Evolutionary conservation across 1,284 basidiomycete species (phyloP).

Genomic region (Farysia itapuensis): DNA sequence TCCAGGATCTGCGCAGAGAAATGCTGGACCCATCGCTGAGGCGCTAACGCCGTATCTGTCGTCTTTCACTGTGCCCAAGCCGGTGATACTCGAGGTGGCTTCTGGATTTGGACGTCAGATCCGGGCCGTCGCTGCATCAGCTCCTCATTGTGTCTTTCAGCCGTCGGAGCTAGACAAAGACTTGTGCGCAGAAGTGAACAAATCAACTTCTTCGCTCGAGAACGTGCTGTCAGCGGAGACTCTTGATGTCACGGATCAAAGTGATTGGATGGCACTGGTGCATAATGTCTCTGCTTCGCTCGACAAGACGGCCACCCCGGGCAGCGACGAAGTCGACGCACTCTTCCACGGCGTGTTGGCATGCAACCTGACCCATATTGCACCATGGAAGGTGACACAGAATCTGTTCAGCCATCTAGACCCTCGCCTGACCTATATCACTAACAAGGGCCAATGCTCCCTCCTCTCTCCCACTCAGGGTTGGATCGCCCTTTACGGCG

Average conservation of each 20-base stretch:
- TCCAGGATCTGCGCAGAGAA: conserved; percentile 32
- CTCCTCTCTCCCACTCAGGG: conserved; percentile 9
- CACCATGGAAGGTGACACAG: conserved; percentile 28
- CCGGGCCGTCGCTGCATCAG: conserved; percentile 3
- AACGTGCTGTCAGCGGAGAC: conserved; percentile 20
- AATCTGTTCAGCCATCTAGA: conserved; percentile 36
- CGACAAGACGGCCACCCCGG: background rate
- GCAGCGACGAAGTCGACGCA: conserved; percentile 1
- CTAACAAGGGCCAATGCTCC: conserved; percentile 13
- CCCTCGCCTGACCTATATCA: conserved; percentile 19
- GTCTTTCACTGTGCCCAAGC: background rate
- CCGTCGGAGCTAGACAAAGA: conserved; percentile 33
- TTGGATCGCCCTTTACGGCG: conserved; percentile 41
- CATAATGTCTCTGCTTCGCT: conserved; percentile 6
- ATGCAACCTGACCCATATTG: conserved; percentile 37
- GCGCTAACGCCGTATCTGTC: conserved; percentile 13
- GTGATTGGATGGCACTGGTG: conserved; percentile 27
- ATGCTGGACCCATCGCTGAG: conserved; percentile 26
- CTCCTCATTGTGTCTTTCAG: conserved; percentile 11
- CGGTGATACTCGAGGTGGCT: conserved; percentile 27
- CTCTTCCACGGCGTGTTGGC: conserved; percentile 30
- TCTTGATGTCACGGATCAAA: conserved; percentile 23
- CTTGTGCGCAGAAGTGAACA: conserved; percentile 17
- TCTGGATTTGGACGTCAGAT: conserved; percentile 36
- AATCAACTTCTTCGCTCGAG: conserved; percentile 1